Percentiles rank a stretch among this genome's conserved stretches.
phyloP scores from a whole-genome alignment of 2,329 filamentous ascomycete genomes.

The Calonectria montana region DNA sequence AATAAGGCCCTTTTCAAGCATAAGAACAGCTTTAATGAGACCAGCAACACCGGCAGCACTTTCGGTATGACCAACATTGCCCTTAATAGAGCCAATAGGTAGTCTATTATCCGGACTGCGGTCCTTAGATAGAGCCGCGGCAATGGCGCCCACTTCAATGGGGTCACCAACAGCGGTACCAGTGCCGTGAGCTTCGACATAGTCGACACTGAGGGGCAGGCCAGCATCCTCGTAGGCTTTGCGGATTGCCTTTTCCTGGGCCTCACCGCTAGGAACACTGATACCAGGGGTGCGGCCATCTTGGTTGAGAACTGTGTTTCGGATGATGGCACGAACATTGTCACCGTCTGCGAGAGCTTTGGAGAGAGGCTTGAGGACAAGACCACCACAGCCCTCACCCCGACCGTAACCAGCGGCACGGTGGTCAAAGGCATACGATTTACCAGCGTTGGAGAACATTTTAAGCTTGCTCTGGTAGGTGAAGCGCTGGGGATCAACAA shows the following conservation, averaged over 20 bases:
- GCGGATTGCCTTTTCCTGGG: conserved; percentile 51
- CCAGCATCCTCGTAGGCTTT: conserved; percentile 48
- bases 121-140: conserved; percentile 49
- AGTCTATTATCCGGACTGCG: conserved; percentile 36
- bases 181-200: conserved; percentile 59
- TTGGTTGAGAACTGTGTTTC: conserved; percentile 51
- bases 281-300: conserved; percentile 58
- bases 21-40: conserved; percentile 44
- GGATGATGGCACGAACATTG: conserved; percentile 50
- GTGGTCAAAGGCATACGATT: conserved; percentile 52
- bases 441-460: conserved; percentile 42
- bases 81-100: conserved; percentile 58
- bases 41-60: conserved; percentile 43
- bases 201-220: conserved; percentile 45
- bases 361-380: conserved; percentile 56
- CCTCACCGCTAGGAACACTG: conserved; percentile 46
- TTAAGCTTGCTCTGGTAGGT: conserved; percentile 37
- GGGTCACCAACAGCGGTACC: conserved; percentile 61
- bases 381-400: conserved; percentile 56
- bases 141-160: conserved; percentile 56
- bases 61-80: conserved; percentile 42
- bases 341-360: conserved; percentile 55
- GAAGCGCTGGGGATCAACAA: conserved; percentile 38
- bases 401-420: conserved; percentile 60
- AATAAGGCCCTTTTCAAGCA: conserved; percentile 47